A percentile compares a stretch with the other conserved stretches of the same genome.
Conservation (phyloP, 441 rosid genomes). For the Macaranga tanarius region DNA sequence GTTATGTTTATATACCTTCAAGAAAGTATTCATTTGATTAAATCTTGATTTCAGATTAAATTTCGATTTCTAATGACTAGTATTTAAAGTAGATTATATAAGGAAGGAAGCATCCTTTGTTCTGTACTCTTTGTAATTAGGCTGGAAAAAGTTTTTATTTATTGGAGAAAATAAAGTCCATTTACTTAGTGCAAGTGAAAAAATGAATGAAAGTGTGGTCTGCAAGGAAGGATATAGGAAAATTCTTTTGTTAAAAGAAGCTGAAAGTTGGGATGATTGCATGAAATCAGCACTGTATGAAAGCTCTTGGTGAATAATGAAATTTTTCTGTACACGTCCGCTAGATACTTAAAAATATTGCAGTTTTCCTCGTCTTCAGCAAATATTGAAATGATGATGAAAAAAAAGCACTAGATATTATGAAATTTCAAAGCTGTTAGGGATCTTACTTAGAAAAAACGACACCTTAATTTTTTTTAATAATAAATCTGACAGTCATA, state of each 20-base stretch:
- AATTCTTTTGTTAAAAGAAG: not conserved
- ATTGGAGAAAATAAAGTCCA: not conserved
- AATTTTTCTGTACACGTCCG: not conserved
- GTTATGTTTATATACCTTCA: no score
- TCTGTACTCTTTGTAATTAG: not conserved
- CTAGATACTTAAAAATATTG: not conserved
- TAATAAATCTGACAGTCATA: no score
- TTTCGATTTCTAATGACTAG: no score
- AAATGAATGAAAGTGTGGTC: slow-evolving; percentile 1
- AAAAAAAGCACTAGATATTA: not conserved
- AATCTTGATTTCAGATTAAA: no score
- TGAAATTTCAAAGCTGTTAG: no score
- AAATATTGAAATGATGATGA: not conserved
- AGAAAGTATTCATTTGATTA: no score
- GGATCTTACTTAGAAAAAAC: no score
- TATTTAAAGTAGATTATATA: no score
- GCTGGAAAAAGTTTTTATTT: not conserved
- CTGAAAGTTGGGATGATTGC: not conserved
- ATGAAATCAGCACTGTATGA: not conserved
- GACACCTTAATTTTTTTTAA: no score
- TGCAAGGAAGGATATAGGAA: not conserved
- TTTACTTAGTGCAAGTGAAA: not conserved
- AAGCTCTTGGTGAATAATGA: not conserved
- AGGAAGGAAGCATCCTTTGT: not conserved
- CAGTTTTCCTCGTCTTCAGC: not conserved